phyloP scores from a whole-genome alignment of 2,329 filamentous ascomycete genomes.

The Fusarium subtropicale region DNA sequence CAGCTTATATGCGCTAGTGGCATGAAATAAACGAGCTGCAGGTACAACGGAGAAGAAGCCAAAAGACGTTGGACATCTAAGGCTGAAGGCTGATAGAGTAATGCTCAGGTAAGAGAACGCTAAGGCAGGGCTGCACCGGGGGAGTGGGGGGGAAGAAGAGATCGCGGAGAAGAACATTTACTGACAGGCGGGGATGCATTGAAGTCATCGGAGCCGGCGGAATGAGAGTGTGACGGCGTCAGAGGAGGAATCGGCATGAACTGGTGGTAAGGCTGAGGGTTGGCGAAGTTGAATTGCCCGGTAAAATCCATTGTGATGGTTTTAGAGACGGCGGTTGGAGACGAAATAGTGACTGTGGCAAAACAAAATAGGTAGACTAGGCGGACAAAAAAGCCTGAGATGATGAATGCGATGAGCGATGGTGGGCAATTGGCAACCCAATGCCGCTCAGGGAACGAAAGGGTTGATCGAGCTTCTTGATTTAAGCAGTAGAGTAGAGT shows the following conservation, averaged over 20 bases:
- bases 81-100: constrained; percentile 46
- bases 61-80: constrained; percentile 18
- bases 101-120: constrained; percentile 52
- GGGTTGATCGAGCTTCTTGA: constrained; percentile 1
- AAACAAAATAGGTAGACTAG: constrained; percentile 2
- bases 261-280: constrained; percentile 63
- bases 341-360: constrained; percentile 11
- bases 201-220: constrained; percentile 66
- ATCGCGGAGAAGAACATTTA: constrained; percentile 48
- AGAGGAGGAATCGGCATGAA: constrained; percentile 66
- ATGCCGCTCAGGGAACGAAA: constrained; percentile 3
- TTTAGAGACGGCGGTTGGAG: constrained; percentile 7
- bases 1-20: constrained; percentile 26
- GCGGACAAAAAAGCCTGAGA: constrained; percentile 4
- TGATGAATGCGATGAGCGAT: constrained; percentile 5
- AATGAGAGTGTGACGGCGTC: constrained; percentile 67
- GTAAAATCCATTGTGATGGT: constrained; percentile 63
- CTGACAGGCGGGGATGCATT: constrained; percentile 67
- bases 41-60: constrained; percentile 23
- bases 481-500: constrained; percentile 15
- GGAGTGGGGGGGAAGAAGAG: constrained; percentile 41
- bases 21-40: constrained; percentile 30
- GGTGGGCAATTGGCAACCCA: constrained; percentile 10
- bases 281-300: constrained; percentile 59
- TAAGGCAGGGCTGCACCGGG: constrained; percentile 47